Conservation (phyloP, 176 grass and related monocot genomes). For the Rhynchospora breviuscula region DNA sequence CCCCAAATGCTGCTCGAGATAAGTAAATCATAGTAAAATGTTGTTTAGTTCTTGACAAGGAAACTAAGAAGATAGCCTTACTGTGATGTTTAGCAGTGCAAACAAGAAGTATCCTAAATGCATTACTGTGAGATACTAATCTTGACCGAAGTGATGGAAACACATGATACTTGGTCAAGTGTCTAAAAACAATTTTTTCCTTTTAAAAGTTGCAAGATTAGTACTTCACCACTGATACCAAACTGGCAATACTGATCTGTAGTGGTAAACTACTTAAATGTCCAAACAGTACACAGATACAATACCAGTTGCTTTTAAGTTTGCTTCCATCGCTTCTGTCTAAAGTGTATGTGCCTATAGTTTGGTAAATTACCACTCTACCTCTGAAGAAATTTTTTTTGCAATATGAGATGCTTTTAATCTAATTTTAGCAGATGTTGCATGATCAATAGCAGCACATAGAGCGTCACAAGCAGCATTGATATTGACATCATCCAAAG, state of each 20-base stretch:
- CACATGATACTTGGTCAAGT: not conserved
- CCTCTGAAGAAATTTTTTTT: slow-evolving; percentile 61
- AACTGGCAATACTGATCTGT: not conserved
- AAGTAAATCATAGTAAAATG: not conserved
- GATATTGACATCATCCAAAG: slow-evolving; percentile 25
- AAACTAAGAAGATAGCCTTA: not conserved
- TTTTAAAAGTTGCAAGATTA: not conserved
- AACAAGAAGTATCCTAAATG: not conserved
- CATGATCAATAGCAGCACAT: slow-evolving; percentile 50
- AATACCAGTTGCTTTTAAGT: not conserved
- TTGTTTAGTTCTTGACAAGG: not conserved
- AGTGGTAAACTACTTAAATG: not conserved
- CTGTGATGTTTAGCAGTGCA: not conserved
- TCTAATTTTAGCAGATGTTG: slow-evolving; percentile 45
- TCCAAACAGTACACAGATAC: not conserved
- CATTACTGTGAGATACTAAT: too few species aligned
- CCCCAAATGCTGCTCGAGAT: not conserved
- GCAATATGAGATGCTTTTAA: slow-evolving; percentile 49
- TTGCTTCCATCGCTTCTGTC: not conserved
- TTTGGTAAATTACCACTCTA: slow-evolving; percentile 10
- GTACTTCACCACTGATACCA: not conserved
- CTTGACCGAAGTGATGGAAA: not conserved
- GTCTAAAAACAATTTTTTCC: not conserved
- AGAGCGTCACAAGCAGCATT: slow-evolving; percentile 35
- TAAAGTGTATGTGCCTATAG: not conserved